Evolutionary conservation across 1,284 basidiomycete genomes (phyloP), one percentile per base, ranked within the genome.

Genomic region (Hortiboletus rubellus): DNA sequence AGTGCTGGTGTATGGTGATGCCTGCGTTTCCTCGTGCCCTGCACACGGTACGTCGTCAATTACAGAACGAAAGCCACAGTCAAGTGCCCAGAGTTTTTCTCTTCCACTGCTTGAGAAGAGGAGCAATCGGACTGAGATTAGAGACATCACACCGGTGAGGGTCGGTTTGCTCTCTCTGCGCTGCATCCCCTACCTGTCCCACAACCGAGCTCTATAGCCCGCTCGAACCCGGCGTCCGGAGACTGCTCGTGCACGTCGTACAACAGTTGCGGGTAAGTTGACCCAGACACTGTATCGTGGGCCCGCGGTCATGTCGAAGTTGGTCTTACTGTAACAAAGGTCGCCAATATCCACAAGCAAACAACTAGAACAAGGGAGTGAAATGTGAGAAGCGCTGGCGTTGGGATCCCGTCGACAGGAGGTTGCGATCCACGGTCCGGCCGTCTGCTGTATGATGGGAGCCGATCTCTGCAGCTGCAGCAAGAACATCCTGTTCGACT

Each of bases 121-220:
- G 7, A 57, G 24, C 42, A 57, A 4, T 22, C 47, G 46, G 24
- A 45, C 31, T 1, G 36, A 44, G 31, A 55, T 57, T 24, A 45
- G 34, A 3, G 31, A 27, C 27, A 27, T 6, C 27, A 78, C 18
- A 78, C 18, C 77, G 83, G 52, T 72, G 66, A 41, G 17, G 17
- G 11, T 31, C 10, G 12, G 5, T 36, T 22, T 0, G 5, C 5
- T 34, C 18, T 10, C 41, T 18, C 7, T 8, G 8, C 8, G 37
- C 37, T 10, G 38, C n/a, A 8, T 22, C n/a, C 5, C 50, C 24
- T 31, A 54, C 60, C 90, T 27, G 91, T 91, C 27, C 92, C 92
- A 71, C 91, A 94, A 3, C 91, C 91, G 5, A 93, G 69, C 63
- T 94, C 91, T 0, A 92, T 74, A 0, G 85, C 86, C 42, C 76